Base-by-base conservation (phyloP, 345 rosid species). In the Dimocarpus longan region DNA sequence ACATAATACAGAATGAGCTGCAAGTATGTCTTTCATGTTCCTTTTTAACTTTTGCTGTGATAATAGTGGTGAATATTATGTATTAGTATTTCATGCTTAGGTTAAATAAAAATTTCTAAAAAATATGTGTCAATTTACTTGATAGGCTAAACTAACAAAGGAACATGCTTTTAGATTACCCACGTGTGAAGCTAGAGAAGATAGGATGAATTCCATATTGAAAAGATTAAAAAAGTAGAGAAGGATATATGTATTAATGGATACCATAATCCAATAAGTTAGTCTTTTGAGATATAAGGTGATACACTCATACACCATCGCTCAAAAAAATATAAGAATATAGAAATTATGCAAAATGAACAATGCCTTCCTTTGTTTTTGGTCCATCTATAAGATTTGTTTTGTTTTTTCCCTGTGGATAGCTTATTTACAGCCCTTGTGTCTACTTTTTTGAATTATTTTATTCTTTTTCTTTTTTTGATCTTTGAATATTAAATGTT, bases 1-100 rank as follows among this genome's bases (percentile, higher is more conserved):
- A 90, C 87, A 89, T 88, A 71, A 79, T 87, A 82, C 85, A 89
- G 83, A 88, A 91, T 73, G 86, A 86, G 80, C 87, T 91, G 79
- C 95, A 89, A 91, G 95, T 88, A 80, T 82, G 74, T 18, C 80
- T 71, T 22, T 46, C 19, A 62, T 40, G 16, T 66, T 63, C 64
- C 59, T 74, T n/a, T 16, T 70, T 24, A 44, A 63, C 44, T 48
- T 39, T 18, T 59, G 26, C 24, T 82, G 6, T 46, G 68, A 26
- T 40, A 21, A 28, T 70, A 59, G 50, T 24, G 16, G 42, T 13
- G 18, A 4, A 57, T 6, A 46, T 24, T 42, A 77, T 60, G 28
- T 4, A 46, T n/a, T 40, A 32, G 21, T 50, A 39, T 19, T 32
- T 56, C 16, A 42, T 22, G 59, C 57, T 6, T 46, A 40, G 22